These are phyloP conservation scores for Neonectria magnoliae DNA, from an alignment of 2,329 filamentous ascomycete genomes.

Conservation along the genomic window DNA sequence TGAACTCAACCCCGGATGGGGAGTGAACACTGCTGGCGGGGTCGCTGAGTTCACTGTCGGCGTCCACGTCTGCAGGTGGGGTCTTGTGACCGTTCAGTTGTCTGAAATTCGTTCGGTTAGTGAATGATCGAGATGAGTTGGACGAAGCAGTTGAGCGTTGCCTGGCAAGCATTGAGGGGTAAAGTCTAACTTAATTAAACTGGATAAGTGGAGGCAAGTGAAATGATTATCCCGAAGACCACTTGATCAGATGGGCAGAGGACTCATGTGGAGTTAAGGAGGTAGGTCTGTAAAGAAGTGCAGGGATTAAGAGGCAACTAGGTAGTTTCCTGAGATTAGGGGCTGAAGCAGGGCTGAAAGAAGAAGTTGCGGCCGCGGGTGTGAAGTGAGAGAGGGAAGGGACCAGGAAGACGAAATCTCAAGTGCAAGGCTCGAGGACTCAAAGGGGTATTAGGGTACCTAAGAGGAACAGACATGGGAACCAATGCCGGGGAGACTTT, in stretches of 20 bases:
- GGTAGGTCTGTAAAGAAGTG: background rate
- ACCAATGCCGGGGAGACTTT: slow-evolving; percentile 17
- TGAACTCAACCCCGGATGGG: slow-evolving; percentile 50
- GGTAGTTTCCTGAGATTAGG: slow-evolving; percentile 9
- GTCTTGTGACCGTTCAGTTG: slow-evolving; percentile 43
- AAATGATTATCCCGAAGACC: slow-evolving; percentile 13
- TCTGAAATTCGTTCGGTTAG: slow-evolving; percentile 42
- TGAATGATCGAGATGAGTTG: slow-evolving; percentile 11
- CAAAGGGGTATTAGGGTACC: slow-evolving; percentile 27
- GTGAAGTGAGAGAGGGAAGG: slow-evolving; percentile 1
- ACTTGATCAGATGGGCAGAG: slow-evolving; percentile 9
- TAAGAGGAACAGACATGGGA: slow-evolving; percentile 18
- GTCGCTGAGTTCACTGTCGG: slow-evolving; percentile 57
- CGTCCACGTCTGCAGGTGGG: slow-evolving; percentile 51
- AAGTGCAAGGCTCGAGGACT: background rate
- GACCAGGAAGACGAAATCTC: background rate
- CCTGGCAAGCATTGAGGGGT: background rate
- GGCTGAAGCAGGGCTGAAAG: slow-evolving; percentile 21
- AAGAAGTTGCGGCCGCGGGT: slow-evolving; percentile 8
- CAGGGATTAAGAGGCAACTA: background rate
- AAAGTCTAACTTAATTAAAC: background rate
- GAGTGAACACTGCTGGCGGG: slow-evolving; percentile 49
- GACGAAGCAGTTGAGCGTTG: slow-evolving; percentile 1
- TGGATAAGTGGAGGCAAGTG: background rate
- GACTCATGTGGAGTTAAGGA: background rate